Evolutionary conservation across 2,329 filamentous ascomycete species (phyloP).

Genomic region (Xylariales sp.): DNA sequence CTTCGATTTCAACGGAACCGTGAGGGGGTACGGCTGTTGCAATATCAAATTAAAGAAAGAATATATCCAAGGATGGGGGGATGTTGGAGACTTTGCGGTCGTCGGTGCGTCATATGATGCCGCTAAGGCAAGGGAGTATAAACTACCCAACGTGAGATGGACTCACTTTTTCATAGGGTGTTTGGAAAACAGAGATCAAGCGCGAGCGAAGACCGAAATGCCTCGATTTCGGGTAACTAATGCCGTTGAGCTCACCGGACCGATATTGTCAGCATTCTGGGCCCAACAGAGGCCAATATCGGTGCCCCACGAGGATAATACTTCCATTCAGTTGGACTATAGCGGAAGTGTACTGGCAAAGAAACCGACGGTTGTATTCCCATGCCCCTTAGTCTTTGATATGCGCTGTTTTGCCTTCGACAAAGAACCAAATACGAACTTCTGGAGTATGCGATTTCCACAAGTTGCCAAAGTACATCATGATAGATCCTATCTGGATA

Average conservation of each 20-base stretch:
- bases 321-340: slow-evolving; percentile 55
- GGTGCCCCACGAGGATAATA: slow-evolving; percentile 55
- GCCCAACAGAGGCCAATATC: slow-evolving; percentile 58
- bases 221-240: slow-evolving; percentile 77
- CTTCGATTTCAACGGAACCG: slow-evolving; percentile 64
- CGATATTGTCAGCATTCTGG: slow-evolving; percentile 63
- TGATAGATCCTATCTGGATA: slow-evolving; percentile 77
- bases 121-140: slow-evolving; percentile 67
- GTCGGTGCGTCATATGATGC: slow-evolving; percentile 80
- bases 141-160: slow-evolving; percentile 70
- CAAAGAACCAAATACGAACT: slow-evolving; percentile 73
- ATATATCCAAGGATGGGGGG: slow-evolving; percentile 81
- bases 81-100: slow-evolving; percentile 84
- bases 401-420: slow-evolving; percentile 84
- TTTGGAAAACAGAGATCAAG: slow-evolving; percentile 73
- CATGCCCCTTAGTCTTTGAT: slow-evolving; percentile 80
- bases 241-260: slow-evolving; percentile 66
- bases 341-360: slow-evolving; percentile 59
- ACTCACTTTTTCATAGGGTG: slow-evolving; percentile 86
- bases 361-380: slow-evolving; percentile 68
- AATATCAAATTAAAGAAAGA: slow-evolving; percentile 91
- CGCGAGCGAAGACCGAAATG: slow-evolving; percentile 60
- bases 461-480: slow-evolving; percentile 80
- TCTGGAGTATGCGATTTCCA: slow-evolving; percentile 82
- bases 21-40: slow-evolving; percentile 56